Conservation (phyloP, 441 rosid species). For the Pelargonium cotyledonis region DNA sequence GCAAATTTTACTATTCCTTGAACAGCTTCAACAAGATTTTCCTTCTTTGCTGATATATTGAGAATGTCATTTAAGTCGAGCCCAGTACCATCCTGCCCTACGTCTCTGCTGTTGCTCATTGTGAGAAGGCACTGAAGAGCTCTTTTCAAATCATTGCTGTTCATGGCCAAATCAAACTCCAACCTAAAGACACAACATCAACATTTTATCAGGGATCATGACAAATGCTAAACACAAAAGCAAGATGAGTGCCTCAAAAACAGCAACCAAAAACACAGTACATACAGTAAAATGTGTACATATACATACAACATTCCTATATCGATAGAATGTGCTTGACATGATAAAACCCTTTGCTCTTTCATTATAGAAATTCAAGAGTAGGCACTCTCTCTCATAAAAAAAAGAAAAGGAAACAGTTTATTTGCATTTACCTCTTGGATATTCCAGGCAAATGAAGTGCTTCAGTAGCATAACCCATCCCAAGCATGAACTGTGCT, state of each 20-base stretch:
- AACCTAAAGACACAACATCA: conserved; percentile 37
- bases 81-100: conserved; percentile 74
- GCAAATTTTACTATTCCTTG: conserved; percentile 89
- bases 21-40: conserved; percentile 86
- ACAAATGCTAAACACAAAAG: too few species aligned
- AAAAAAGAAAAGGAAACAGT: too few species aligned
- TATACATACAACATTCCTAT: neutral
- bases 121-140: conserved; percentile 96
- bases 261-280: too few species aligned
- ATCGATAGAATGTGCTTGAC: neutral
- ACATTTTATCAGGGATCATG: neutral
- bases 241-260: too few species aligned
- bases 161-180: conserved; percentile 97
- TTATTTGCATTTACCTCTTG: conserved; percentile 55
- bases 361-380: neutral
- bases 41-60: conserved; percentile 70
- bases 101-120: conserved; percentile 93
- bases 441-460: conserved; percentile 99
- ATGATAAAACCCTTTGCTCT: neutral
- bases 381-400: too few species aligned
- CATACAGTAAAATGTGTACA: neutral
- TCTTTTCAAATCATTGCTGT: conserved; percentile 94
- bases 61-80: conserved; percentile 84
- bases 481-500: conserved; percentile 93
- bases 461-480: conserved; percentile 99